Evolutionary conservation across 2,329 filamentous ascomycete species (phyloP).

Genomic region (Zymoseptoria crescenta): DNA sequence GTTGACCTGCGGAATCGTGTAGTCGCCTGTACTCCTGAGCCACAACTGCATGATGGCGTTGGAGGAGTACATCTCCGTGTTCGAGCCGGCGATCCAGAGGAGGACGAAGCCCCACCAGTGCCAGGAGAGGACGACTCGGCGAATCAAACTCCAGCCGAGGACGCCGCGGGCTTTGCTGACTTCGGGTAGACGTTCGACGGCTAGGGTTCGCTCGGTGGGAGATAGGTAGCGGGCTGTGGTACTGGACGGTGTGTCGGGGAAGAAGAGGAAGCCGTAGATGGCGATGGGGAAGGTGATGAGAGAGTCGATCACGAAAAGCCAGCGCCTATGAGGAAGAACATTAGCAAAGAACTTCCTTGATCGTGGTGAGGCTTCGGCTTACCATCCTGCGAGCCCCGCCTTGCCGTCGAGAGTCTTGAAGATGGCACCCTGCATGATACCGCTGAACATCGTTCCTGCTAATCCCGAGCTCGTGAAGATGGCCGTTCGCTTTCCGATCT

Average conservation of each 20-base stretch:
- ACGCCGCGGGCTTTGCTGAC: slow-evolving; percentile 17
- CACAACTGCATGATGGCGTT: slow-evolving; percentile 24
- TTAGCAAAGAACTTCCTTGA: not conserved
- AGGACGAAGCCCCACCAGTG: slow-evolving; percentile 24
- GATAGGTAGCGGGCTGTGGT: slow-evolving; percentile 42
- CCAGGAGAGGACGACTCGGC: slow-evolving; percentile 19
- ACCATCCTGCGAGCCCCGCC: slow-evolving; percentile 45
- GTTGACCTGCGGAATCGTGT: slow-evolving; percentile 18
- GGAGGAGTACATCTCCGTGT: slow-evolving; percentile 23
- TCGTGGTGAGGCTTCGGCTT: not conserved
- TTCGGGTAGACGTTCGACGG: slow-evolving; percentile 19
- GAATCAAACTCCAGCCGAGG: slow-evolving; percentile 18
- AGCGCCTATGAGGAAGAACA: slow-evolving; percentile 33
- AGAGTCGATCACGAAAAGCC: slow-evolving; percentile 52
- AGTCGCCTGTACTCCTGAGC: slow-evolving; percentile 17
- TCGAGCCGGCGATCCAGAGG: slow-evolving; percentile 22
- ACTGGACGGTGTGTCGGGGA: slow-evolving; percentile 45
- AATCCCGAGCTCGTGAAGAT: slow-evolving; percentile 55
- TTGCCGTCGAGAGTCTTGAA: slow-evolving; percentile 39
- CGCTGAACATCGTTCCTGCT: slow-evolving; percentile 54
- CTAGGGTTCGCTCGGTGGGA: slow-evolving; percentile 14
- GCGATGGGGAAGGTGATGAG: slow-evolving; percentile 51
- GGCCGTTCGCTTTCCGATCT: slow-evolving; percentile 51
- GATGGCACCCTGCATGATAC: slow-evolving; percentile 51
- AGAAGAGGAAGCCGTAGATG: slow-evolving; percentile 47